Percentiles rank a stretch among this genome's conserved stretches.
phyloP scores from a whole-genome alignment of 2,329 filamentous ascomycete genomes.

The Alternaria brassicicola region DNA sequence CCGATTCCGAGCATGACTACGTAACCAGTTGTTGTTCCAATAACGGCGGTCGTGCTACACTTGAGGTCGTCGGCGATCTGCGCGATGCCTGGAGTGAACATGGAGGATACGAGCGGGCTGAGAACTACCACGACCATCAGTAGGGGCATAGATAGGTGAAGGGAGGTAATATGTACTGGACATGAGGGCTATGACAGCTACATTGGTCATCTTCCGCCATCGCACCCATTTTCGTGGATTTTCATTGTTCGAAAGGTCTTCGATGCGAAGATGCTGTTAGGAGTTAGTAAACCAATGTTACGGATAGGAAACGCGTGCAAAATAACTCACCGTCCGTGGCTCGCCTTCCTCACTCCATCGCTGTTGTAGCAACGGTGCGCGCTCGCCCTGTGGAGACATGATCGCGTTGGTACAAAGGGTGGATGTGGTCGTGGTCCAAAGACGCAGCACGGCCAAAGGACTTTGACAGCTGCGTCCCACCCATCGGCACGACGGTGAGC shows the following conservation, averaged over 20 bases:
- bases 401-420: not conserved
- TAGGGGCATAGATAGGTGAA: not conserved
- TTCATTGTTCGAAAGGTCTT: constrained; percentile 46
- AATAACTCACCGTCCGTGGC: constrained; percentile 34
- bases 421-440: not conserved
- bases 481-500: not conserved
- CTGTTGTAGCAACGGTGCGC: constrained; percentile 49
- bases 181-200: constrained; percentile 59
- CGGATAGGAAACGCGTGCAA: not conserved
- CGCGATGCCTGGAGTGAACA: constrained; percentile 60
- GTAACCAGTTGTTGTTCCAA: constrained; percentile 59
- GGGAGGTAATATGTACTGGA: constrained; percentile 42
- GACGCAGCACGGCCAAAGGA: not conserved
- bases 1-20: constrained; percentile 58
- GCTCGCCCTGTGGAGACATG: constrained; percentile 42
- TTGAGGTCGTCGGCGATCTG: constrained; percentile 57
- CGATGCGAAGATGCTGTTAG: constrained; percentile 29
- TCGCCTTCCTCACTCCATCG: constrained; percentile 40
- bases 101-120: constrained; percentile 55
- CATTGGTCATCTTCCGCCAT: constrained; percentile 56
- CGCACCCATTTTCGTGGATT: constrained; percentile 56
- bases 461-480: not conserved
- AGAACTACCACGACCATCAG: constrained; percentile 42
- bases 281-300: constrained; percentile 11
- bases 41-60: constrained; percentile 51